A percentile compares a stretch with the other conserved stretches of the same genome.
These are phyloP conservation scores for Trypanosoma vivax DNA, from an alignment of 208 protist species.

Conservation along the genomic window DNA sequence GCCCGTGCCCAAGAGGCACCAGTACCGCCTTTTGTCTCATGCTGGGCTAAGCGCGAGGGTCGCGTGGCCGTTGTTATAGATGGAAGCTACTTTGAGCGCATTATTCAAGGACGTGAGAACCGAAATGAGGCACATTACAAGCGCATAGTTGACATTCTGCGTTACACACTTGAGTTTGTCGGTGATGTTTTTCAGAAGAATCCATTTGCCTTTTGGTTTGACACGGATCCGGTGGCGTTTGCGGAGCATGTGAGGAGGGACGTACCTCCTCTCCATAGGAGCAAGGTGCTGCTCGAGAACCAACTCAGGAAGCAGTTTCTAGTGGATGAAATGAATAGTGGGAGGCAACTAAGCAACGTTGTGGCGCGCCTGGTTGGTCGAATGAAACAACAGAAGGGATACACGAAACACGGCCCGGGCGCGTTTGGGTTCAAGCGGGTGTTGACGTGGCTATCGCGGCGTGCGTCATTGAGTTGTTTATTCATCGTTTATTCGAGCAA, in stretches of 20 bases:
- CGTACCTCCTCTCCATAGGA: constrained; percentile 59
- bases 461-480: constrained; percentile 68
- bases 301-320: constrained; percentile 50
- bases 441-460: constrained; percentile 81
- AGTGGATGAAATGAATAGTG: constrained; percentile 79
- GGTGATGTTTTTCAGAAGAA: constrained; percentile 72
- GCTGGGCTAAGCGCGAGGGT: constrained; percentile 19
- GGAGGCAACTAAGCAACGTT: constrained; percentile 58
- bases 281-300: constrained; percentile 45
- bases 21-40: constrained; percentile 39
- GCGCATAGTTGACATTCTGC: constrained; percentile 39
- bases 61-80: constrained; percentile 79
- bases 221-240: constrained; percentile 72
- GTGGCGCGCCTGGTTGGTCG: constrained; percentile 71
- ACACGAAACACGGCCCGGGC: constrained; percentile 57
- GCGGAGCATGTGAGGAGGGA: constrained; percentile 70
- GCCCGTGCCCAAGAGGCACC: neutral
- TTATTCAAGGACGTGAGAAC: constrained; percentile 28
- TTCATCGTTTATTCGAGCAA: constrained; percentile 66
- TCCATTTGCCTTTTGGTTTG: constrained; percentile 80
- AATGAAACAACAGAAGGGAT: constrained; percentile 73
- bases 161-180: constrained; percentile 65
- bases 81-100: constrained; percentile 82
- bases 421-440: constrained; percentile 81
- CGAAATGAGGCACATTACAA: constrained; percentile 48